Base-by-base conservation (phyloP, 75 land plant species). In the Pinus taeda region DNA sequence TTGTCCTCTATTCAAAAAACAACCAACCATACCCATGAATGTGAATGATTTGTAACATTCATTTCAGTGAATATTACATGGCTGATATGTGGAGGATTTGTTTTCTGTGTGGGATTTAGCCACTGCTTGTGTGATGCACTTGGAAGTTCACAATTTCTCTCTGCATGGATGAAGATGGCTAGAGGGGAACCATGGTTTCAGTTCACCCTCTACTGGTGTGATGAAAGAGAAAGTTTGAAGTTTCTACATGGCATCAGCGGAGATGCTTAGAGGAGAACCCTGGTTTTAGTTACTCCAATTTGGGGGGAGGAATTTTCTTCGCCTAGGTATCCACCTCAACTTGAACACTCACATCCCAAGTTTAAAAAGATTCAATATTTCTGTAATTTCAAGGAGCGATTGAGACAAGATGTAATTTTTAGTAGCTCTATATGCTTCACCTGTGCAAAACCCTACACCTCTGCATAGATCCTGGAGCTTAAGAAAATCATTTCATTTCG, bases 61-160 rank as follows among this genome's bases (percentile, higher is more conserved):
- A 20, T 60, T 8, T 26, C 14, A 45, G 36, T 6, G 17, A 83
- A 85, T 78, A 75, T 85, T 14, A 85, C 86, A 60, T 75, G 83
- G 75, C 77, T 85, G 4, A 57, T 45, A 6, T 79, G 81, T 17
- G 86, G 83, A 4, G 74, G 39, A 3, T 77, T 80, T 1, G 66
- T 83, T 18, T 36, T 85, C n/a, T 79, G 80, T 20, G 78, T 75
- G 24, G 86, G 86, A 0, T 8, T 85, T 17, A 81, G 69, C 33
- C 83, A 85, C 56, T 81, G 86, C 60, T 4, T 85, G 13, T 78
- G 80, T 26, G 86, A 85, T 37, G 86, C 83, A 0, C 75, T 85
- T 29, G 86, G 86, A 7, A 81, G 83, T 57, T 74, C 77, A 4
- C 75, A 81, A 64, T 85, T 85, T 42, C 80, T 85, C 11, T 75